Evolutionary conservation across 306 rosid species (phyloP), one percentile per base, ranked within the genome.

Genomic region (Begonia fuchsioides): DNA sequence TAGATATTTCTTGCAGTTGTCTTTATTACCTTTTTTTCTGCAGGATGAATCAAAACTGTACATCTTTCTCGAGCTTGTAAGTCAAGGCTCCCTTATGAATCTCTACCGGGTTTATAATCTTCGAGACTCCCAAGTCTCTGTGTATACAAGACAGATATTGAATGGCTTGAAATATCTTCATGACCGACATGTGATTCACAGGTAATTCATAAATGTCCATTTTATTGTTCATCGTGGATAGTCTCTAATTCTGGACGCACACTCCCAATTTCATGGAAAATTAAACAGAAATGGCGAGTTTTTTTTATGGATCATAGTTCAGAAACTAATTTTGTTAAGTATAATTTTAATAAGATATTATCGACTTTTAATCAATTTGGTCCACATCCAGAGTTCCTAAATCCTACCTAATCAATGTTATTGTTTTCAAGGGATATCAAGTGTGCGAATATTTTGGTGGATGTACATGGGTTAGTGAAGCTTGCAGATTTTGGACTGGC

Each of bases 401-500:
- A 4, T 26, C 35, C 35, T 26, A 26, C 35, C 35, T 26, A 26
- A 26, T 26, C 35, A 26, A 26, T 26, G 35, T 26, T 26, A 4
- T 26, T 10, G 2, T 26, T 26, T 1, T 26, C 1, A 62, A 88
- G 97, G 97, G 95, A 90, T 68, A 69, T 90, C 43, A 90, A 90
- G 73, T 84, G 97, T 68, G 97, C 94, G 49, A 90, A 90, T 67
- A 73, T 90, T 63, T 61, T 90, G 92, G 97, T 90, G 68, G 75
- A 76, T 72, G 86, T 77, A 55, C 79, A 49, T 71, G 97, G 97
- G 60, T 84, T 82, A 44, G 97, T 90, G 64, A 90, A 90, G 83
- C 95, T 90, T 58, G 83, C 94, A 52, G 97, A 90, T 75, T 90
- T 90, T 74, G 97, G 97, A 51, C 65, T 90, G 86, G 97, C 95